Evolutionary conservation across 306 rosid genomes (phyloP).

Genomic region (Malus orientalis): DNA sequence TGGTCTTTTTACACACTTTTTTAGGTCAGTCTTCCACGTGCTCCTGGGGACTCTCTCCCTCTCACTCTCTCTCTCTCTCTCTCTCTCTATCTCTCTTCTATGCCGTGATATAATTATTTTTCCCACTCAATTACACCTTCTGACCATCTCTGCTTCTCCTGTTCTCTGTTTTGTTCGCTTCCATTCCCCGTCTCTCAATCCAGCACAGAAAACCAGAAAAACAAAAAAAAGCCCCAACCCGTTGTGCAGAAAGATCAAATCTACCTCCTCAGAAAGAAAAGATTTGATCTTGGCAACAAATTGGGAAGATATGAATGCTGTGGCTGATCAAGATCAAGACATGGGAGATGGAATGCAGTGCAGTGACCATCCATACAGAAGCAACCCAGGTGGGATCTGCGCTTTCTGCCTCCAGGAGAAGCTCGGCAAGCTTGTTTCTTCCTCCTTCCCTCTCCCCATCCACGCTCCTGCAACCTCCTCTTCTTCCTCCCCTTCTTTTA

Average conservation of each 20-base stretch:
- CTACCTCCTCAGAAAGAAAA: not conserved
- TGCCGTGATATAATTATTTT: not conserved
- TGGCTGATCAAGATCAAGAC: conserved; percentile 41
- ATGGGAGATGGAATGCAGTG: conserved; percentile 82
- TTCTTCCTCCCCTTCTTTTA: conserved; percentile 68
- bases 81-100: not conserved
- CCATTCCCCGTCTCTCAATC: not conserved
- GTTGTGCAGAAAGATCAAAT: not conserved
- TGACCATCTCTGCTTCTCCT: conserved; percentile 8
- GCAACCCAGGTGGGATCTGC: conserved; percentile 94
- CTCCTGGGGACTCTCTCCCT: conserved; percentile 47
- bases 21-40: conserved; percentile 63
- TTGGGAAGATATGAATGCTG: conserved; percentile 38
- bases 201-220: conserved; percentile 7
- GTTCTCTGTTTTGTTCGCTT: not conserved
- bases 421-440: conserved; percentile 84
- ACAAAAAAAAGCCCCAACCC: not conserved
- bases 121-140: conserved; percentile 27
- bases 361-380: conserved; percentile 68
- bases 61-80: not conserved
- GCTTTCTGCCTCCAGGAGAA: conserved; percentile 91
- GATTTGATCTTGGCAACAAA: not conserved
- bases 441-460: conserved; percentile 68
- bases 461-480: conserved; percentile 54
- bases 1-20: not conserved